Evolutionary conservation across 257 asterid species (phyloP).

Genomic region (Petrea volubilis): DNA sequence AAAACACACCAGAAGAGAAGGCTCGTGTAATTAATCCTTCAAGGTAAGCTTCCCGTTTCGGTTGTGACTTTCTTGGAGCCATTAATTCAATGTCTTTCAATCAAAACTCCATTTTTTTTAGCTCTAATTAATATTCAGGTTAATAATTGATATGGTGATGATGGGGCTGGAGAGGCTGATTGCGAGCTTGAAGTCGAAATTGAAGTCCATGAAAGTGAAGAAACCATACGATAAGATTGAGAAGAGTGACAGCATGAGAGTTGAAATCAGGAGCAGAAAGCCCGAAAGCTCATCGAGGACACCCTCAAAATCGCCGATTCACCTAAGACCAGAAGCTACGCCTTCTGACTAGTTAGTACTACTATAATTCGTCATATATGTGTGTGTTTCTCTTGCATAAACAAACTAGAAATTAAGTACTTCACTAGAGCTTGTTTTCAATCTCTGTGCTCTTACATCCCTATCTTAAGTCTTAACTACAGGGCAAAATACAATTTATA

Average conservation of each 20-base stretch:
- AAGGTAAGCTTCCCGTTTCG: neutral
- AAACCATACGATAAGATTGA: constrained; percentile 68
- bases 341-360: constrained; percentile 25
- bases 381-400: neutral
- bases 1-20: too few species aligned
- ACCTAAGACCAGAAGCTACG: constrained; percentile 61
- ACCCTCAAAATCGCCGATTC: constrained; percentile 88
- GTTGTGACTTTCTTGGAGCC: too few species aligned
- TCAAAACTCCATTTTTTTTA: too few species aligned
- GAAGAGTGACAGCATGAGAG: constrained; percentile 87
- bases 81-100: too few species aligned
- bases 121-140: too few species aligned
- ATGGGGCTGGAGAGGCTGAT: constrained; percentile 52
- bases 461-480: too few species aligned
- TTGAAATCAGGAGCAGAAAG: constrained; percentile 77
- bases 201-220: constrained; percentile 45
- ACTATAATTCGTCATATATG: neutral
- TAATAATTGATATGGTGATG: constrained; percentile 41
- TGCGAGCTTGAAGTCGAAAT: constrained; percentile 53
- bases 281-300: constrained; percentile 63
- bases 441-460: too few species aligned
- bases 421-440: neutral
- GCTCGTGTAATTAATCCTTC: neutral
- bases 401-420: neutral
- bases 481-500: too few species aligned